Evolutionary conservation across 257 asterid genomes (phyloP), one percentile per base, ranked within the genome.

Genomic region (Thymus mandschuricus): DNA sequence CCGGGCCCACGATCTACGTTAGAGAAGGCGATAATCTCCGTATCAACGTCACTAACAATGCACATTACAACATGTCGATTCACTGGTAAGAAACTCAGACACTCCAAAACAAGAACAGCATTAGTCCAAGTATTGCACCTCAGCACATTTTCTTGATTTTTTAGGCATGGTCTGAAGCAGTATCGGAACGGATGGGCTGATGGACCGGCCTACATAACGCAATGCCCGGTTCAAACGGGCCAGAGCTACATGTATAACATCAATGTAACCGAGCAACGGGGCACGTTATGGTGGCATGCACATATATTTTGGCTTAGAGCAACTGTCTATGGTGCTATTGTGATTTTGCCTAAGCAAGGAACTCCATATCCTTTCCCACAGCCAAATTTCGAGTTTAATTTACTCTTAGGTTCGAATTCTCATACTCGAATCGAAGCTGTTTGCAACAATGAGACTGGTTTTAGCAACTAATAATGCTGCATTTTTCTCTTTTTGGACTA

Each of bases 121-220:
- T n/a, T 21, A 1, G 9, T 28, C 9, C 1, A 43, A 27, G 10
- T 27, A 0, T 9, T 10, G 6, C 7, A 6, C 30, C 30, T 2
- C 5, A 2, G 12, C 1, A 10, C 10, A 27, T 56, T 69, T 31
- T 60, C 34, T 51, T 44, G 58, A 5, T 49, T 33, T 21, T 50
- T 0, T 64, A 88, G 91, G 96, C 96, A 89, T 46, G 96, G 94
- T 29, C 15, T 89, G 71, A 87, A 85, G 78, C 94, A 89, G 66
- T 81, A 71, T 57, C 82, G 93, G 1, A 89, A 82, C 30, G 83
- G 83, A 5, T 81, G 82, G 82, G 86, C 84, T 1, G 84, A 76
- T 27, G 84, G 80, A 15, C 70, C 91, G 6, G 92, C 92, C 10
- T 88, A 88, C 7, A 62, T 89, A 67, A 89, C 93, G 0, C 93